Evolutionary conservation across 73 alveolate genomes (phyloP), one percentile per base, ranked within the genome.

Genomic region (Symbiodinium pilosum): DNA sequence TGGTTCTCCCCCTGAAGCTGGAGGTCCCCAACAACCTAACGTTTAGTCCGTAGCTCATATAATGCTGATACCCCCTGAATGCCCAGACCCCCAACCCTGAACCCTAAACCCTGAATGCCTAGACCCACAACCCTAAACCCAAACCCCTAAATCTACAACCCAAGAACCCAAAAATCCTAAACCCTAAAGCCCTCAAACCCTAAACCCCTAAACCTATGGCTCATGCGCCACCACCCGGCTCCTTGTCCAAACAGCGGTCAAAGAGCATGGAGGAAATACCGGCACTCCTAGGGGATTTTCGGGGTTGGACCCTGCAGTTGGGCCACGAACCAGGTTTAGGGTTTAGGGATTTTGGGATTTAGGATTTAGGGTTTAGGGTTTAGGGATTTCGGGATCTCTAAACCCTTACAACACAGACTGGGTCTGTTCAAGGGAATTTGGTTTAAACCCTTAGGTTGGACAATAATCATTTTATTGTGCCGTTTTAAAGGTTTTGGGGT

Each of bases 191-290:
- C 18, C 86, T 28, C 21, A 39, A 75, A 39, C 51, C 44, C 51
- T 24, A 84, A 3, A 12, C 36, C 42, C 41, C 14, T n/a, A 40
- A 83, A 16, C 43, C 18, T 18, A 16, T 5, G 8, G 42, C 12
- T 16, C 24, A 39, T 30, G 18, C n/a, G n/a, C n/a, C n/a, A n/a
- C 21, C n/a, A 4, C 41, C 81, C 2, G 16, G 42, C 20, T 71
- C 97, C 97, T 91, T 91, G 97, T 91, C 97, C 81, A 91, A 71
- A 88, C 97, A 91, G 81, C 77, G 97, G 97, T 91, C 97, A 77
- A 91, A 91, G 47, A 91, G 97, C 97, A 91, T 91, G 54, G 97
- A 91, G 34, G 87, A 83, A 28, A 91, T 43, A 24, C 87, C 88
- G 1, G 97, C 75, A 12, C 77, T 91, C 97, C 97, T 91, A 34